phyloP scores from a whole-genome alignment of 78 protist genomes.

The Creolimax fragrantissima region DNA sequence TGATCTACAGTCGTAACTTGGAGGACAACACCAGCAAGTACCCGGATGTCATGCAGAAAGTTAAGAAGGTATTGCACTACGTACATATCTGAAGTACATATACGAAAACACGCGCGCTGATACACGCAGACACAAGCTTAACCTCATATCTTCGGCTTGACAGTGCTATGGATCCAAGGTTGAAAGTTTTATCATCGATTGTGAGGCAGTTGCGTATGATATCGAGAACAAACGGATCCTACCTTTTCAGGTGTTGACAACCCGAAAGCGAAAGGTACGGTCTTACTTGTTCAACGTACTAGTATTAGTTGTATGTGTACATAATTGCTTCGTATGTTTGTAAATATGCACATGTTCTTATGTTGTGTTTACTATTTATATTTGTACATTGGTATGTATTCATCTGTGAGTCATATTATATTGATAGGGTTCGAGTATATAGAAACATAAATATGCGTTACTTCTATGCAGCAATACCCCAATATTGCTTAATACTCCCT shows the following conservation, averaged over 20 bases:
- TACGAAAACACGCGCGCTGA: too few species aligned
- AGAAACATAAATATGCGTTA: too few species aligned
- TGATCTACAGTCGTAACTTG: conserved; percentile 81
- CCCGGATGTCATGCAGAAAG: conserved; percentile 73
- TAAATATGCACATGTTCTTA: too few species aligned
- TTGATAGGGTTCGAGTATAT: too few species aligned
- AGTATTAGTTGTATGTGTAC: neutral
- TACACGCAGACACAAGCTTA: too few species aligned
- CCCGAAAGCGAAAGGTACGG: conserved; percentile 74
- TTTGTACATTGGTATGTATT: neutral
- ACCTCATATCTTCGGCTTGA: too few species aligned
- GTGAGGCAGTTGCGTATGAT: conserved; percentile 91
- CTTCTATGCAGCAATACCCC: too few species aligned
- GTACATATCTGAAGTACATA: too few species aligned
- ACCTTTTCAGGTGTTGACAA: conserved; percentile 86
- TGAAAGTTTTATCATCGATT: conserved; percentile 68
- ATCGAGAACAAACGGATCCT: conserved; percentile 37
- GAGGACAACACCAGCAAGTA: conserved; percentile 86
- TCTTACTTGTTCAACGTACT: neutral
- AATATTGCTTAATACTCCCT: too few species aligned
- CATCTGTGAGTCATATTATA: neutral
- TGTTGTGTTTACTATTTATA: too few species aligned
- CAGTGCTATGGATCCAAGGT: conserved; percentile 20
- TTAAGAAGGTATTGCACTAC: neutral
- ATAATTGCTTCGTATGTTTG: neutral